phyloP scores from a whole-genome alignment of 371 early-diverging fungal genomes.

The Mucor racemosus region DNA sequence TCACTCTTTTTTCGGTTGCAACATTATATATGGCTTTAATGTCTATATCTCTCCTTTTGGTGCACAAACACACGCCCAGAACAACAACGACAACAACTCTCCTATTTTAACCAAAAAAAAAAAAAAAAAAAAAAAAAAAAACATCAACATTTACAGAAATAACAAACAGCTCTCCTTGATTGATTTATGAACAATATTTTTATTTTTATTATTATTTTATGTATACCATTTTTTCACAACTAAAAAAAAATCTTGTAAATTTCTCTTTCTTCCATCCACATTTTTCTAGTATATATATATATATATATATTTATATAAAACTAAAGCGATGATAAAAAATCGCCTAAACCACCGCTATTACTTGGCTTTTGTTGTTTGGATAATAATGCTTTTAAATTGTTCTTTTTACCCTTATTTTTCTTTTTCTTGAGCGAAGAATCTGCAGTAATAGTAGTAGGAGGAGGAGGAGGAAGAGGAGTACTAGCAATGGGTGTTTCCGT shows the following conservation, averaged over 20 bases:
- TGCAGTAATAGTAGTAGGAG: too few species aligned
- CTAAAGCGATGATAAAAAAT: slow-evolving; percentile 41
- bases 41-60: background rate
- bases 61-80: background rate
- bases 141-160: background rate
- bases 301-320: too few species aligned
- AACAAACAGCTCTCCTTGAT: slow-evolving; percentile 1
- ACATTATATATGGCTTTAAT: background rate
- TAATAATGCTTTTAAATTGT: slow-evolving; percentile 42
- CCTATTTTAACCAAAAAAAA: too few species aligned
- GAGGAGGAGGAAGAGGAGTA: background rate
- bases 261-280: background rate
- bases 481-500: background rate
- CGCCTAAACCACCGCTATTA: slow-evolving; percentile 20
- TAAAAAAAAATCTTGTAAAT: background rate
- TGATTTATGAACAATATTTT: background rate
- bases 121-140: too few species aligned
- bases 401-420: slow-evolving; percentile 50
- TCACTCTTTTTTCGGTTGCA: background rate
- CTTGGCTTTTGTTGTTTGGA: slow-evolving; percentile 29
- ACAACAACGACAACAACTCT: background rate
- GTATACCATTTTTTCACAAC: background rate
- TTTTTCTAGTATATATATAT: background rate
- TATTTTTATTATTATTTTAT: background rate
- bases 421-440: slow-evolving; percentile 17